Evolutionary conservation across 1,284 basidiomycete genomes (phyloP), one percentile per base, ranked within the genome.

Genomic region (Mrakiaceae sp.): DNA sequence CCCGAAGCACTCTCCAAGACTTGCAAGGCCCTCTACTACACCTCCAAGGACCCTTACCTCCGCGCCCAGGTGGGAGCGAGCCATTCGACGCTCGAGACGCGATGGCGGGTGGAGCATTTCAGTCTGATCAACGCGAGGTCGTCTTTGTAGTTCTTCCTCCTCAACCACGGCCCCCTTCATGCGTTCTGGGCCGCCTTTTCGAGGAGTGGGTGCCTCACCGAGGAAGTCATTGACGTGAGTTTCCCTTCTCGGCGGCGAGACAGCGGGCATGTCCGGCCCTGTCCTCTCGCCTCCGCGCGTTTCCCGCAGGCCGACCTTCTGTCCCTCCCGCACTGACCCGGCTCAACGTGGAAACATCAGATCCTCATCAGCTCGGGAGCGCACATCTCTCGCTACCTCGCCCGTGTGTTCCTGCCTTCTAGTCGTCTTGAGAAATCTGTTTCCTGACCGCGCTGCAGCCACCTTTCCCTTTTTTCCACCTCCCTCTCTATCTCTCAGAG

Each of bases 371-470:
- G 46, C 49, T 51, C 48, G 16, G 49, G 49, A 3, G 58, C 58
- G 10, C 48, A 51, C 46, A 50, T 60, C 49, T 60, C 58, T 60
- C 58, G 58, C 12, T 60, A 60, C 40, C 49, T 60, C 39, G 52
- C 58, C 11, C 58, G 58, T 60, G 6, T 42, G 58, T 52, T 1
- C 51, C 27, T n/a, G 40, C 10, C 47, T 10, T 27, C 2, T 27
- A 27, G 27, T 27, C 27, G 27, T 27, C 27, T 27, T 27, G 1
- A 27, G 27, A 27, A 27, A 27, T 27, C 27, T 27, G 27, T 27
- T 27, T 4, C 16, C 50, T 49, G 11, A 16, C n/a, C 43, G 4
- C 43, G 43, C 14, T 47, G 46, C 46, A 12, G 14, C 27, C 16
- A 11, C 14, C 44, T 2, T 47, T 6, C 14, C 4, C 42, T 10